Evolutionary conservation across 139 green algal species (phyloP).

Genomic region (Volvox africanus): DNA sequence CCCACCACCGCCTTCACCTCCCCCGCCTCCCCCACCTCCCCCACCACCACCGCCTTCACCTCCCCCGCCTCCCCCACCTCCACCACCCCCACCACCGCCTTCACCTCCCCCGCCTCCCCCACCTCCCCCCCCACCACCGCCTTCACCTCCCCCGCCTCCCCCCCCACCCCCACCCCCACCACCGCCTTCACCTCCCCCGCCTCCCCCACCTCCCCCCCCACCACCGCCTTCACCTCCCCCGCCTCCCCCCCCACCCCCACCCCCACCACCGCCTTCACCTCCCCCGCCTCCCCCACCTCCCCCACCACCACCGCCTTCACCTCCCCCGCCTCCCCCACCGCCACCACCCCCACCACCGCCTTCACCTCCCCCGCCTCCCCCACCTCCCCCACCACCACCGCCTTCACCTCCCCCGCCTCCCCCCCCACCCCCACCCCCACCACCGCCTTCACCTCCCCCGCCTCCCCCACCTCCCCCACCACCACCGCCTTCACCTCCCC

Average conservation of each 20-base stretch:
- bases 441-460: background rate
- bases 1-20: background rate
- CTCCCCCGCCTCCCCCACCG: background rate
- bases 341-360: background rate
- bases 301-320: background rate
- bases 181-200: background rate
- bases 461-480: background rate
- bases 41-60: background rate
- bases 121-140: background rate
- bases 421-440: background rate
- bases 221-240: background rate
- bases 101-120: background rate
- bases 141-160: background rate
- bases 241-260: background rate
- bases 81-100: no score
- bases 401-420: background rate
- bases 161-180: background rate
- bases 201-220: background rate
- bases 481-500: background rate
- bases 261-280: background rate
- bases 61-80: background rate
- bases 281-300: background rate
- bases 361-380: background rate
- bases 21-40: background rate
- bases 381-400: background rate